A percentile compares a stretch with the other conserved stretches of the same genome.
phyloP scores from a whole-genome alignment of 2,329 filamentous ascomycete species.

The Diplodia sapinea region DNA sequence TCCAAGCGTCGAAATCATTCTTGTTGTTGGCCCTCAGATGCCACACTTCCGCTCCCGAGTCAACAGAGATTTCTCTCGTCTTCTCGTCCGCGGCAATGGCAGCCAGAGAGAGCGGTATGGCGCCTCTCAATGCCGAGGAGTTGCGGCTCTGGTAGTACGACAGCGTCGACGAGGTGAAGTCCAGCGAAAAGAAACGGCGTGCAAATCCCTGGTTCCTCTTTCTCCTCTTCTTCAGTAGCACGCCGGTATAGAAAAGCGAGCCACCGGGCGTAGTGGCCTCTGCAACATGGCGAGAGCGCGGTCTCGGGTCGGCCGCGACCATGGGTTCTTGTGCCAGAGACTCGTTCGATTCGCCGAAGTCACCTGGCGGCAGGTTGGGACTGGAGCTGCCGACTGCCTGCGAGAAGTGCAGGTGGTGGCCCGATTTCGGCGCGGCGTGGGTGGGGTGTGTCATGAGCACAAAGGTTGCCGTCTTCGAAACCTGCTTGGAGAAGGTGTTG shows the following conservation, averaged over 20 bases:
- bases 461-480: slow-evolving; percentile 90
- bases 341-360: slow-evolving; percentile 61
- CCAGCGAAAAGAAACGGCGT: slow-evolving; percentile 91
- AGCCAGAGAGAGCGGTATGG: slow-evolving; percentile 88
- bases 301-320: slow-evolving; percentile 47
- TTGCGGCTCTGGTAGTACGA: slow-evolving; percentile 97
- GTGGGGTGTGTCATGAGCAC: slow-evolving; percentile 94
- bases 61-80: slow-evolving; percentile 89
- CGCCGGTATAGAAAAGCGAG: slow-evolving; percentile 76
- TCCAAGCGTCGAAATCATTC: slow-evolving; percentile 89
- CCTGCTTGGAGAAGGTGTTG: slow-evolving; percentile 95
- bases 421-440: slow-evolving; percentile 75
- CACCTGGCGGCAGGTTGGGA: slow-evolving; percentile 49
- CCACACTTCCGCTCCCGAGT: slow-evolving; percentile 97
- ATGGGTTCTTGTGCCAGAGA: slow-evolving; percentile 51
- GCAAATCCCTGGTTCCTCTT: slow-evolving; percentile 96
- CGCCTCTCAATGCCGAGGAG: slow-evolving; percentile 87
- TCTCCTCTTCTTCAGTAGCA: slow-evolving; percentile 84
- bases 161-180: slow-evolving; percentile 90
- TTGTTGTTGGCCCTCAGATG: slow-evolving; percentile 83
- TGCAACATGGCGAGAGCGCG: slow-evolving; percentile 45
- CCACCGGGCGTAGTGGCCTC: slow-evolving; percentile 36
- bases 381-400: slow-evolving; percentile 58
- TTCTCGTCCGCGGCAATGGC: slow-evolving; percentile 89
- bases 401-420: slow-evolving; percentile 68